Evolutionary conservation across 495 filamentous ascomycete species (phyloP).

Genomic region (Tuber aestivum): DNA sequence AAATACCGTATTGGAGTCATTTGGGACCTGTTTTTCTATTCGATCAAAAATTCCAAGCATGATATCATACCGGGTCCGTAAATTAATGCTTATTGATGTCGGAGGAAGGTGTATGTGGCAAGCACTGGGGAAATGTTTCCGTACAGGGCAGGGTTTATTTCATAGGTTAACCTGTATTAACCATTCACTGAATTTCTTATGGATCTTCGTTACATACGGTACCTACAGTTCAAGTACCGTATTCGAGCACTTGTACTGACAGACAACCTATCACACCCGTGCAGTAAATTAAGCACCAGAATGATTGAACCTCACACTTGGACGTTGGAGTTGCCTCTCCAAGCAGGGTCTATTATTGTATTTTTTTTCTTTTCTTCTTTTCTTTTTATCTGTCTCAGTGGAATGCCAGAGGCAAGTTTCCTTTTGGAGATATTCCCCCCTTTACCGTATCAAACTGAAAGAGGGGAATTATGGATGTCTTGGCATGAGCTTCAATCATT

Average conservation of each 20-base stretch:
- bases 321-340: not conserved
- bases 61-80: too few species aligned
- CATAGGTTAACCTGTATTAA: not conserved
- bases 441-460: too few species aligned
- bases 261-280: too few species aligned
- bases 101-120: not conserved
- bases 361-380: not conserved
- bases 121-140: not conserved
- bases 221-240: not conserved
- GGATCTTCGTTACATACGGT: not conserved
- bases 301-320: not conserved
- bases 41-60: too few species aligned
- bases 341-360: not conserved
- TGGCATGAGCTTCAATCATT: not conserved
- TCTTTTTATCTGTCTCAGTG: not conserved
- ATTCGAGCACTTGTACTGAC: not conserved
- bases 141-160: not conserved
- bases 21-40: too few species aligned
- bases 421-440: too few species aligned
- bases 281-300: not conserved
- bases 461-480: not conserved
- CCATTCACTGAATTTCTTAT: too few species aligned
- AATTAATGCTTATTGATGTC: not conserved
- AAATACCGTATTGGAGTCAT: not conserved
- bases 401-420: not conserved